Evolutionary conservation across 2,329 filamentous ascomycete species (phyloP).

Genomic region (Exophiala bonariae): DNA sequence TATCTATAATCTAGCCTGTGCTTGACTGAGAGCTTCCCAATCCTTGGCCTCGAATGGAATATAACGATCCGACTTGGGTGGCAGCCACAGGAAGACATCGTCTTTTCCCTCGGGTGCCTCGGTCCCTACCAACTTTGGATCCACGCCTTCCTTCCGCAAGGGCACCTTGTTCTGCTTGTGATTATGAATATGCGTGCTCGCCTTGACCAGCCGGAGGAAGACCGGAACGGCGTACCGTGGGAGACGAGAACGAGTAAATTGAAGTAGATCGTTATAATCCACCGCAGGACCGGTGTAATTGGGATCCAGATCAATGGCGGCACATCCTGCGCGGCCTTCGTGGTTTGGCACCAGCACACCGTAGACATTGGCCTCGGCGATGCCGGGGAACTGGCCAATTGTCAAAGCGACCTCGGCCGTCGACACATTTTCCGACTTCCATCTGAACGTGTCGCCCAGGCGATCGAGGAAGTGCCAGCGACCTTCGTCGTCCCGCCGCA

Average conservation of each 20-base stretch:
- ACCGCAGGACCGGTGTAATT: constrained; percentile 45
- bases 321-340: constrained; percentile 82
- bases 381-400: constrained; percentile 63
- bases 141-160: constrained; percentile 41
- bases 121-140: constrained; percentile 20
- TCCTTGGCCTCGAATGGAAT: constrained; percentile 9
- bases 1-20: constrained; percentile 33
- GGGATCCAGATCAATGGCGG: constrained; percentile 63
- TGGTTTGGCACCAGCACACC: constrained; percentile 77
- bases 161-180: constrained; percentile 80
- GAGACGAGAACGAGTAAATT: constrained; percentile 59
- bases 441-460: constrained; percentile 55
- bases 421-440: constrained; percentile 78
- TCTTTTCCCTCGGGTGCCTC: constrained; percentile 15
- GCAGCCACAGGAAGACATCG: constrained; percentile 33
- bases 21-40: constrained; percentile 9
- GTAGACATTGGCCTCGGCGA: constrained; percentile 83
- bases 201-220: constrained; percentile 65
- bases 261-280: constrained; percentile 61
- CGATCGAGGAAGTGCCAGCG: constrained; percentile 75
- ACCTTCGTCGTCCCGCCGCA: constrained; percentile 70
- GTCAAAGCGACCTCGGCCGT: constrained; percentile 79
- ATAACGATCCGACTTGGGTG: constrained; percentile 11
- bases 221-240: constrained; percentile 75
- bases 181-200: constrained; percentile 66